phyloP scores from a whole-genome alignment of 495 filamentous ascomycete genomes.

The Ramalina intermedia region DNA sequence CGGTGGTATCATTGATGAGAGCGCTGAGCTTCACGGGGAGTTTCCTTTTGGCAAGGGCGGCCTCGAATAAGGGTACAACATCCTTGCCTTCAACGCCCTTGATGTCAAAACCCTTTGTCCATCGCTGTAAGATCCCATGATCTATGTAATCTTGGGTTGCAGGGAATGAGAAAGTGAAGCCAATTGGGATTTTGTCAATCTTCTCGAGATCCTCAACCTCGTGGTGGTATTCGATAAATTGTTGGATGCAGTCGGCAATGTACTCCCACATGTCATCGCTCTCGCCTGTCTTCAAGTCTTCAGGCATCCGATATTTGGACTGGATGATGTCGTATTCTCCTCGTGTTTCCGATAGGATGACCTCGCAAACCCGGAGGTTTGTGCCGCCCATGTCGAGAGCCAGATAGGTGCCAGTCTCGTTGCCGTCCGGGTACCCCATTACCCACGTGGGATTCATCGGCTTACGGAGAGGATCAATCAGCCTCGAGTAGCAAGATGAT shows the following conservation, averaged over 20 bases:
- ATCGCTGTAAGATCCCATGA: slow-evolving; percentile 86
- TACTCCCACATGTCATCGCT: slow-evolving; percentile 94
- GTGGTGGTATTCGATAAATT: slow-evolving; percentile 91
- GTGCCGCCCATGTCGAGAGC: slow-evolving; percentile 98
- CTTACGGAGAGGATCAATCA: slow-evolving; percentile 29
- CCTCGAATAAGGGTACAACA: slow-evolving; percentile 86
- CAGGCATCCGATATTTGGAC: slow-evolving; percentile 94
- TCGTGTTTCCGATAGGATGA: slow-evolving; percentile 75
- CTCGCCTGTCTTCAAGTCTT: slow-evolving; percentile 83
- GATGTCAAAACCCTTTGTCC: slow-evolving; percentile 99
- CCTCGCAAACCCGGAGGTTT: slow-evolving; percentile 94
- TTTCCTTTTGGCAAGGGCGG: slow-evolving; percentile 62
- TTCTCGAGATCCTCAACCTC: slow-evolving; percentile 43
- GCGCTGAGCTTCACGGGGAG: slow-evolving; percentile 89
- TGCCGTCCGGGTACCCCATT: slow-evolving; percentile 78
- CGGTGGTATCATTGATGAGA: slow-evolving; percentile 94
- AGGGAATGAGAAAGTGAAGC: slow-evolving; percentile 98
- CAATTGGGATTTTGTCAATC: slow-evolving; percentile 58
- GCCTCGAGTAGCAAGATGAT: not conserved
- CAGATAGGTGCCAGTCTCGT: slow-evolving; percentile 82
- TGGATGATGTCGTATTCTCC: slow-evolving; percentile 98
- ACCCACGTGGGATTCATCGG: slow-evolving; percentile 99
- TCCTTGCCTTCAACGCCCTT: slow-evolving; percentile 88
- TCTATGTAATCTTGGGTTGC: slow-evolving; percentile 95
- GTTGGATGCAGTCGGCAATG: slow-evolving; percentile 90